Percentiles rank a stretch among this genome's conserved stretches.
phyloP scores from a whole-genome alignment of 1,284 basidiomycete species.

The Phlebopus sp. region DNA sequence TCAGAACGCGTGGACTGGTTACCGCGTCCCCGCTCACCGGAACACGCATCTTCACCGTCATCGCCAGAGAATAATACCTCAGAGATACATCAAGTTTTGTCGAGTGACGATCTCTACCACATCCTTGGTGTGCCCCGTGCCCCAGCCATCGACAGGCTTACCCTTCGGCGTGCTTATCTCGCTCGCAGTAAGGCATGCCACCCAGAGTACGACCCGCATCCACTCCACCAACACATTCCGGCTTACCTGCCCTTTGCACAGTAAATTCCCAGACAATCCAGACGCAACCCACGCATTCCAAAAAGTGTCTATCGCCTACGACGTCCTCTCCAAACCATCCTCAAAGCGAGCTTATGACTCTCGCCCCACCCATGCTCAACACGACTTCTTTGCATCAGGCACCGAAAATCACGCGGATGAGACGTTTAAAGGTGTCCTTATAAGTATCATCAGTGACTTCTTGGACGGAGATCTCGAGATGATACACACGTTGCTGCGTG shows the following conservation, averaged over 20 bases:
- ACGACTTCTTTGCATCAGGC: slow-evolving; percentile 52
- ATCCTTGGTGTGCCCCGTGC: slow-evolving; percentile 64
- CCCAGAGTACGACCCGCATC: slow-evolving; percentile 63
- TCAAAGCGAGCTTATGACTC: slow-evolving; percentile 70
- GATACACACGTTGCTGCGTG: slow-evolving; percentile 70
- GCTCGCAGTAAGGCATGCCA: slow-evolving; percentile 74
- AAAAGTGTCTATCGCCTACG: slow-evolving; percentile 80
- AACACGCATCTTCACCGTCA: background rate
- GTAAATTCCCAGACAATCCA: slow-evolving; percentile 78
- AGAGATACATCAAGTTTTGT: slow-evolving; percentile 57
- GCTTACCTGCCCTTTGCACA: slow-evolving; percentile 31
- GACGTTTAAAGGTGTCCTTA: slow-evolving; percentile 70
- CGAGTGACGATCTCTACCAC: slow-evolving; percentile 65
- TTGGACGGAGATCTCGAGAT: slow-evolving; percentile 82
- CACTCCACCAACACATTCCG: slow-evolving; percentile 1
- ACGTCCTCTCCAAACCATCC: slow-evolving; percentile 72
- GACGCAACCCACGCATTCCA: slow-evolving; percentile 82
- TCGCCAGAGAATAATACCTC: slow-evolving; percentile 27
- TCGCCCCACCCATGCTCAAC: slow-evolving; percentile 42
- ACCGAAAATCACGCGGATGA: slow-evolving; percentile 63
- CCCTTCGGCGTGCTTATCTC: slow-evolving; percentile 75
- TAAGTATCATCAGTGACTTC: slow-evolving; percentile 78
- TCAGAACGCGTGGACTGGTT: slow-evolving; percentile 19
- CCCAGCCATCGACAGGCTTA: slow-evolving; percentile 55
- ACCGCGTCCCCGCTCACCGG: slow-evolving; percentile 7